Evolutionary conservation across 768 basidiomycete species (phyloP).

Genomic region (Russula virescens): DNA sequence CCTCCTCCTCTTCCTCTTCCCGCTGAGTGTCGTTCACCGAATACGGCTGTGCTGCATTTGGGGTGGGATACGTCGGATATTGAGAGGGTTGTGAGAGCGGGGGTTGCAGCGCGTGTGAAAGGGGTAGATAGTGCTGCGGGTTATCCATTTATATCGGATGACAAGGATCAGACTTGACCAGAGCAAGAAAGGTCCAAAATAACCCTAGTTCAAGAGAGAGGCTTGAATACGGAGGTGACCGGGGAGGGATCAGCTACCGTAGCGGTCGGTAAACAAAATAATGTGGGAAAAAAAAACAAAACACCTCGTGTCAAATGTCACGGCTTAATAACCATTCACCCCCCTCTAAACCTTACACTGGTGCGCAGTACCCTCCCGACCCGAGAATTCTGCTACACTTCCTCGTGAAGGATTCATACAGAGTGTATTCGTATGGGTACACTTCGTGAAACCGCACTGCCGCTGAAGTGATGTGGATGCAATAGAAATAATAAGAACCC

Average conservation of each 20-base stretch:
- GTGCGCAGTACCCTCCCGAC: not conserved
- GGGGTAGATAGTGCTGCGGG: conserved; percentile 74
- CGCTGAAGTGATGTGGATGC: too few relatives aligned
- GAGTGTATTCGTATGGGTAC: too few relatives aligned
- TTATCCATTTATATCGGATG: conserved; percentile 47
- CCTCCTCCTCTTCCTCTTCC: conserved; percentile 66
- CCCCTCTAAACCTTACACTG: not conserved
- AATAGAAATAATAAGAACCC: too few relatives aligned
- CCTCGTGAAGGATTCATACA: not conserved
- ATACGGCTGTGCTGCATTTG: conserved; percentile 26
- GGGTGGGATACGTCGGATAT: conserved; percentile 23
- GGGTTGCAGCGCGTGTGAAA: conserved; percentile 72
- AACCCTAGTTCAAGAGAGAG: conserved; percentile 16
- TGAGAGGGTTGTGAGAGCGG: conserved; percentile 33
- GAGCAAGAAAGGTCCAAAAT: conserved; percentile 14
- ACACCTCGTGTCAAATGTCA: conserved; percentile 2
- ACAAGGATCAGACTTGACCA: conserved; percentile 12
- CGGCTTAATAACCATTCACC: conserved; percentile 22
- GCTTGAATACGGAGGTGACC: conserved; percentile 20
- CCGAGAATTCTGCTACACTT: not conserved
- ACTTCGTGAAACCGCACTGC: not conserved
- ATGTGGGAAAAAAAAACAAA: conserved; percentile 21
- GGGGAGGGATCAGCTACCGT: conserved; percentile 4
- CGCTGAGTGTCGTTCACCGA: conserved; percentile 33
- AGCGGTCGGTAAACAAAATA: conserved; percentile 18